Percentiles rank a stretch among this genome's conserved stretches.
Conservation (phyloP, 2,329 filamentous ascomycete species). For the Neurospora sp. region DNA sequence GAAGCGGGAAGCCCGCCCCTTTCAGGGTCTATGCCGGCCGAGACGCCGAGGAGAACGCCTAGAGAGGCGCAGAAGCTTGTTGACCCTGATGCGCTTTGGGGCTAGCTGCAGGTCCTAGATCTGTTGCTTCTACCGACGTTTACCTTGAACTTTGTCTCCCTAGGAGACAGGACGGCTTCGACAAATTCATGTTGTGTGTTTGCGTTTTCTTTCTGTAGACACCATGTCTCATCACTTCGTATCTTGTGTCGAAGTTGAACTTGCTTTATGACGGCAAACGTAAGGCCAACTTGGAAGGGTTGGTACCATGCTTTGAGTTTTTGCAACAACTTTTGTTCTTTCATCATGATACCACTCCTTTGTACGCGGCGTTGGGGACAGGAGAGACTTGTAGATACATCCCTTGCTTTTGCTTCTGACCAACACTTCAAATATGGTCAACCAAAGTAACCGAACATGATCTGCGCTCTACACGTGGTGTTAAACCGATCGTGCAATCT, state of each 20-base stretch:
- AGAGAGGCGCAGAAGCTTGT: constrained; percentile 1
- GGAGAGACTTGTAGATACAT: not conserved
- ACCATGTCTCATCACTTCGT: not conserved
- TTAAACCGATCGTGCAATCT: not conserved
- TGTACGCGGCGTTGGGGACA: not conserved
- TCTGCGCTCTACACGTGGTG: not conserved
- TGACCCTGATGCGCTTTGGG: constrained; percentile 2
- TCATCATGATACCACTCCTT: not conserved
- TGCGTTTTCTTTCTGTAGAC: not conserved
- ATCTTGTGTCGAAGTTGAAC: not conserved
- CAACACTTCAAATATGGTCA: not conserved
- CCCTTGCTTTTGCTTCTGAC: not conserved
- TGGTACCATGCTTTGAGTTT: not conserved
- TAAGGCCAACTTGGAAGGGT: not conserved
- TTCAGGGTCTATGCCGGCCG: not conserved
- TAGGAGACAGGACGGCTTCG: not conserved
- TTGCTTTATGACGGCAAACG: not conserved
- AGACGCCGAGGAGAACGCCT: not conserved
- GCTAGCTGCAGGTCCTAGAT: not conserved
- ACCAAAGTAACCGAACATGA: not conserved
- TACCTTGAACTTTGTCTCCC: not conserved
- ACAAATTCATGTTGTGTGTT: not conserved
- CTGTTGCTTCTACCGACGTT: not conserved
- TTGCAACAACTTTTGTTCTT: not conserved
- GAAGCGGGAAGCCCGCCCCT: constrained; percentile 1